These are phyloP conservation scores for Globisporangium cederbergense DNA, from an alignment of 352 stramenopile species.

Conservation along the genomic window DNA sequence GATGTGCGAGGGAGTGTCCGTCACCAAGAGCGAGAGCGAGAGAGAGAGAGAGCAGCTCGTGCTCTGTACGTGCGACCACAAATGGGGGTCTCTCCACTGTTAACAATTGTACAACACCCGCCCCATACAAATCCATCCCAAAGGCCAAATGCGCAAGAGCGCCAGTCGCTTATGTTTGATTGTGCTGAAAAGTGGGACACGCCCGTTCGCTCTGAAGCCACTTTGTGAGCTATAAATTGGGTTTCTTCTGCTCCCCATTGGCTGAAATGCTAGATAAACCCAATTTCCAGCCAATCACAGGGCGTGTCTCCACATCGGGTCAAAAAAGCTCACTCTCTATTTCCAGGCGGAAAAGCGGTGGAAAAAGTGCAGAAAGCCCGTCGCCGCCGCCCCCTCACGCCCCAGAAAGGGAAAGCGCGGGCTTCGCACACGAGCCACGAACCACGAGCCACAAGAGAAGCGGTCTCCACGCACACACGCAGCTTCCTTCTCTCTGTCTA, in stretches of 20 bases:
- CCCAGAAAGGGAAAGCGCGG: conserved; percentile 4
- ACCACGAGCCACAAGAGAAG: neutral
- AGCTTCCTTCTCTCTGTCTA: neutral
- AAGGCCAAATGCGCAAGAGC: too few species aligned
- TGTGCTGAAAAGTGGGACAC: neutral
- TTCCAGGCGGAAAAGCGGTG: conserved; percentile 26
- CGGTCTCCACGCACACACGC: too few species aligned
- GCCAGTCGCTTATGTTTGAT: neutral
- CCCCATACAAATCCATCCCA: too few species aligned
- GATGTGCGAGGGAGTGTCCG: too few species aligned
- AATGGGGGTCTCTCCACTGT: too few species aligned
- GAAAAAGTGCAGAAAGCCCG: conserved; percentile 39
- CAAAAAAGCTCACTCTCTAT: conserved; percentile 7
- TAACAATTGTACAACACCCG: neutral
- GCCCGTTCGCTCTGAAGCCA: conserved; percentile 10
- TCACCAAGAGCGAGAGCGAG: too few species aligned
- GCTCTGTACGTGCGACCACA: too few species aligned
- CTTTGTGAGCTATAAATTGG: neutral
- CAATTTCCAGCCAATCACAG: neutral
- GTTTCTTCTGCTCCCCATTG: neutral
- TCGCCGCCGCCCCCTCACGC: too few species aligned
- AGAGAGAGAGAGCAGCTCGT: too few species aligned
- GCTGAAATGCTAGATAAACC: neutral
- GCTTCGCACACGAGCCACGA: neutral
- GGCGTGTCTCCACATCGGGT: neutral